Base-by-base conservation (phyloP, 2,329 filamentous ascomycete species). In the Colletotrichum truncatum region DNA sequence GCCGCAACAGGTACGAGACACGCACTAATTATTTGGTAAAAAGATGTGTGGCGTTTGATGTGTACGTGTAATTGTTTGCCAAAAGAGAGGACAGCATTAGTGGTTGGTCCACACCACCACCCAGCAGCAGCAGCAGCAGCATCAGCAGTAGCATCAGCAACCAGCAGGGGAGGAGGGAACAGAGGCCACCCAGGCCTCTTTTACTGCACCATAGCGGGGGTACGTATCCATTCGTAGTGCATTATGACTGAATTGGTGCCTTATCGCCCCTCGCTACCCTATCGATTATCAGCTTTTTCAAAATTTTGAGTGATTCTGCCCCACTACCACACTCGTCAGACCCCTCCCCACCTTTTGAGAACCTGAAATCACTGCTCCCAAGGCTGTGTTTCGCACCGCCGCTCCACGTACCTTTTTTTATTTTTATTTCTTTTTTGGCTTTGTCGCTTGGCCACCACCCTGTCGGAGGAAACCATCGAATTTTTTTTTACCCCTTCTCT, bases 241-340 rank as follows among this genome's bases (percentile, higher is more conserved):
- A n/a, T n/a, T n/a, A n/a, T n/a, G n/a, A n/a, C n/a, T n/a, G 21
- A 14, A 4, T 55, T 38, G 62, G 49, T 53, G 53, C 59, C 64
- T 66, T 64, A 66, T 66, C 64, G 59, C 45, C n/a, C n/a, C 26
- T 66, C 60, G 45, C 59, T 58, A 58, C 51, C 64, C 51, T 66
- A 64, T 64, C 64, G 59, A 18, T 58, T 64, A 58, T 58, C 64
- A 64, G 49, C 62, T 38, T 66, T 61, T 58, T 64, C 59, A 58
- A 58, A 64, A 48, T 11, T 66, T 66, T 59, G 64, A 66, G 41
- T 48, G 45, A 21, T 3, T 12, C 39, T 55, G 39, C 32, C 43
- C 59, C 36, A 39, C 59, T 61, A 45, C 23, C 41, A 38, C n/a
- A 36, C 28, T 58, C 59, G 43, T 58, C 32, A 32, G 39, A 48